phyloP scores from a whole-genome alignment of 75 land plant genomes.

The Gnetum montanum region DNA sequence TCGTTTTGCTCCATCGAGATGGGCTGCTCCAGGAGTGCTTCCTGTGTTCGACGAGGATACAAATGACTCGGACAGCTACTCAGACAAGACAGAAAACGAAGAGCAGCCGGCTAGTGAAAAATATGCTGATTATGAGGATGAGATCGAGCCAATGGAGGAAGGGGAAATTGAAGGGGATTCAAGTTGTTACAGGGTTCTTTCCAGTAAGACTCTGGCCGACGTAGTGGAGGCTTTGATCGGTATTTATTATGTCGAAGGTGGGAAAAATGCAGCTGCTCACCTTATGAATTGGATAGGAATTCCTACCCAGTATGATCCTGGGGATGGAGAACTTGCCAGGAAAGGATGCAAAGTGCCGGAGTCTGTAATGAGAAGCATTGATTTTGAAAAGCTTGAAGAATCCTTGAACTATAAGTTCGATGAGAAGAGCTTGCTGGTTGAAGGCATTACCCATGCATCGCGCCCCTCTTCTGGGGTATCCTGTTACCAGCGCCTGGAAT shows the following conservation, averaged over 20 bases:
- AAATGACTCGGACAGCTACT: constrained; percentile 40
- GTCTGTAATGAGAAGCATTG: constrained; percentile 59
- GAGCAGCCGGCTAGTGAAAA: constrained; percentile 3
- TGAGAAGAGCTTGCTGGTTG: constrained; percentile 63
- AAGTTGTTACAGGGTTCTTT: constrained; percentile 90
- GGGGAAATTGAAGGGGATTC: constrained; percentile 92
- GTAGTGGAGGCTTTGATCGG: constrained; percentile 99
- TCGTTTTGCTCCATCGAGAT: constrained; percentile 96
- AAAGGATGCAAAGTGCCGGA: constrained; percentile 63
- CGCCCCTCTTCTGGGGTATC: constrained; percentile 96
- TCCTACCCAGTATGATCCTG: constrained; percentile 59
- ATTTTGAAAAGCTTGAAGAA: constrained; percentile 67
- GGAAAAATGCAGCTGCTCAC: constrained; percentile 78
- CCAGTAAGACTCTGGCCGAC: constrained; percentile 97
- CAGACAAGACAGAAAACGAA: constrained; percentile 6
- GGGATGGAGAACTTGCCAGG: constrained; percentile 30
- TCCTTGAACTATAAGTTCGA: constrained; percentile 54
- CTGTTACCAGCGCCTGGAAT: constrained; percentile 92
- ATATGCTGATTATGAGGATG: constrained; percentile 22
- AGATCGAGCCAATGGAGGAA: constrained; percentile 59
- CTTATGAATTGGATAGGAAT: constrained; percentile 99
- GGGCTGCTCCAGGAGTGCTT: constrained; percentile 99
- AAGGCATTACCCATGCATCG: constrained; percentile 97
- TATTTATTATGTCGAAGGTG: constrained; percentile 96
- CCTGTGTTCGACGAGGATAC: constrained; percentile 97